Evolutionary conservation across 164 flowering plant genomes (phyloP).

Genomic region (Vitis riparia): DNA sequence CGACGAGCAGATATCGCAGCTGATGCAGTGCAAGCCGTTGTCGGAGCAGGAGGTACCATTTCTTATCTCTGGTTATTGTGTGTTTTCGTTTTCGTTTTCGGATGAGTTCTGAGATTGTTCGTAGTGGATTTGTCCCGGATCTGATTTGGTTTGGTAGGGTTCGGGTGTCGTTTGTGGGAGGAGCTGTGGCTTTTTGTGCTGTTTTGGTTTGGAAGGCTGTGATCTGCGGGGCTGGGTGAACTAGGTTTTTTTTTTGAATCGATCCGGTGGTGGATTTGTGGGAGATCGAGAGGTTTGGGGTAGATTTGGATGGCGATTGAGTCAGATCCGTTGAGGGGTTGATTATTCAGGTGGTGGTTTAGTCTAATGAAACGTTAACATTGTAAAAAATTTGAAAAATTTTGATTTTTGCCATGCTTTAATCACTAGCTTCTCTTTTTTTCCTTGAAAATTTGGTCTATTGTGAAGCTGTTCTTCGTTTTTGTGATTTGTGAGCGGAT

Average conservation of each 20-base stretch:
- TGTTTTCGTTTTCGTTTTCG: background rate
- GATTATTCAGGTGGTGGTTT: too few species aligned
- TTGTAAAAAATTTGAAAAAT: too few species aligned
- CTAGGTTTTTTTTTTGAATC: slow-evolving; percentile 3
- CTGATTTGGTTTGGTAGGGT: slow-evolving; percentile 9
- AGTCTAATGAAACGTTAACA: too few species aligned
- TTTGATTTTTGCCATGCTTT: too few species aligned
- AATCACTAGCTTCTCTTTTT: too few species aligned
- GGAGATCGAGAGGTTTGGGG: background rate
- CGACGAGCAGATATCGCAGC: slow-evolving; percentile 87
- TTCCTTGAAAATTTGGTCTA: too few species aligned
- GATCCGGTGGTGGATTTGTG: slow-evolving; percentile 7
- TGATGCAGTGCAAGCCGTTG: slow-evolving; percentile 97
- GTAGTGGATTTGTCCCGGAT: slow-evolving; percentile 10
- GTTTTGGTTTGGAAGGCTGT: background rate
- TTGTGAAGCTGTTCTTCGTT: too few species aligned
- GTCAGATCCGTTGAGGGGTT: slow-evolving; percentile 4
- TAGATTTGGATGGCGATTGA: slow-evolving; percentile 5
- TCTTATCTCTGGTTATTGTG: background rate
- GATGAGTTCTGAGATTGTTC: background rate
- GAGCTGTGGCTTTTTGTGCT: background rate
- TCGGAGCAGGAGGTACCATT: slow-evolving; percentile 75
- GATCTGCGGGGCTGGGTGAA: background rate
- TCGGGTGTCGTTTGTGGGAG: background rate
- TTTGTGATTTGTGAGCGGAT: too few species aligned